Base-by-base conservation (phyloP, 2,329 filamentous ascomycete species). In the Aphanocladium album region DNA sequence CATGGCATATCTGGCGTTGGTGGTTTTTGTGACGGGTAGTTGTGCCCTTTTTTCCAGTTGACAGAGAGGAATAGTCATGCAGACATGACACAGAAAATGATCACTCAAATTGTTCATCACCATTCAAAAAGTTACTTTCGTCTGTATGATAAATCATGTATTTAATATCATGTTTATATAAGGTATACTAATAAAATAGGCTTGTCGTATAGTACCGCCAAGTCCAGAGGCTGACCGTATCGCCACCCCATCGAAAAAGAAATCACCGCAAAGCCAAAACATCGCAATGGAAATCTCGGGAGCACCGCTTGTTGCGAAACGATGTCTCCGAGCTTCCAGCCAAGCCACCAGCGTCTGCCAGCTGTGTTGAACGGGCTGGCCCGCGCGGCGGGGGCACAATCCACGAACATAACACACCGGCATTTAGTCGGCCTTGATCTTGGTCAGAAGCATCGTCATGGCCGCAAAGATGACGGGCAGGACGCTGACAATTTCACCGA, bases 401-500 rank as follows among this genome's bases (percentile, higher is more conserved):
- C 12, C 46, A 41, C 43, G 53, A 41, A 27, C 25, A 41, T 19
- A 39, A 17, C 17, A 33, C 56, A n/a, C 39, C 12, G 9, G 25
- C 17, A 39, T 19, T 21, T 62, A 52, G 14, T 60, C 41, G 1
- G 60, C 43, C 59, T 64, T 62, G 49, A 62, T 62, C 62, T 62
- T 65, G 21, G 55, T 65, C 53, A 67, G 55, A 53, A 72, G 57
- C 72, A 73, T 72, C 6, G 69, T 69, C 58, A 66, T 60, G 37
- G 68, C 69, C 6, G 67, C 66, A 2, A 70, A 43, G 30, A 89
- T 79, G 12, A 89, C 86, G 0, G 86, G 86, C 63, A 85, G 52
- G 0, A 89, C 81, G 68, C 85, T 89, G 14, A 86, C 82, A 52
- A 89, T 70, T 74, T 89, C 86, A 0, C 86, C 86, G 50, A 89